These are phyloP conservation scores for Perilla frutescens DNA, from an alignment of 257 asterid species.

Conservation along the genomic window DNA sequence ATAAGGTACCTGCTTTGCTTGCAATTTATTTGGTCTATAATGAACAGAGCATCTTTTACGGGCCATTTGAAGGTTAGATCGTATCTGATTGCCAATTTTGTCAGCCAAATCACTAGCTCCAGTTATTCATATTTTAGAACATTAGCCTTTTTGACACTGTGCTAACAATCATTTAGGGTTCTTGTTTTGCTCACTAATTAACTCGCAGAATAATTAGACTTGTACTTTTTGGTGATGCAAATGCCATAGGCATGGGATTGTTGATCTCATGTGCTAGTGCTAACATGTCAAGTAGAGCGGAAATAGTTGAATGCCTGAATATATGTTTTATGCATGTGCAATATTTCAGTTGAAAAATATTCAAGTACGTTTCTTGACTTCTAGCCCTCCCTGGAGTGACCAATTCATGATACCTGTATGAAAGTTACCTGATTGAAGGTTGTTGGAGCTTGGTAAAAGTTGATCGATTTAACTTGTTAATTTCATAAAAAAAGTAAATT, in stretches of 20 bases:
- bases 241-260: background rate
- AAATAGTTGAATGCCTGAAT: background rate
- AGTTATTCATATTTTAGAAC: background rate
- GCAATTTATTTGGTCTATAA: constrained; percentile 62
- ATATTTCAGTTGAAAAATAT: background rate
- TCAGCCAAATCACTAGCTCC: background rate
- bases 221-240: background rate
- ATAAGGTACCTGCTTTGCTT: constrained; percentile 76
- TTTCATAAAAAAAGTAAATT: no score
- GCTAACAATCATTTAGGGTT: background rate
- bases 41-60: constrained; percentile 75
- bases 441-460: background rate
- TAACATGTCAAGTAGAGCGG: background rate
- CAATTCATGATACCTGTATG: background rate
- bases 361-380: background rate
- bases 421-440: background rate
- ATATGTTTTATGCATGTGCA: background rate
- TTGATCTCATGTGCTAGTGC: background rate
- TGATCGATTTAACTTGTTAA: no score
- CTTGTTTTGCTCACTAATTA: background rate
- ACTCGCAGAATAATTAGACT: background rate
- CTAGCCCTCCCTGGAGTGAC: background rate
- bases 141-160: background rate
- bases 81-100: constrained; percentile 9
- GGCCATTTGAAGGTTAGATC: constrained; percentile 86